Evolutionary conservation across 495 filamentous ascomycete genomes (phyloP), one percentile per base, ranked within the genome.

Genomic region (Hyaloscypha hepaticicola): DNA sequence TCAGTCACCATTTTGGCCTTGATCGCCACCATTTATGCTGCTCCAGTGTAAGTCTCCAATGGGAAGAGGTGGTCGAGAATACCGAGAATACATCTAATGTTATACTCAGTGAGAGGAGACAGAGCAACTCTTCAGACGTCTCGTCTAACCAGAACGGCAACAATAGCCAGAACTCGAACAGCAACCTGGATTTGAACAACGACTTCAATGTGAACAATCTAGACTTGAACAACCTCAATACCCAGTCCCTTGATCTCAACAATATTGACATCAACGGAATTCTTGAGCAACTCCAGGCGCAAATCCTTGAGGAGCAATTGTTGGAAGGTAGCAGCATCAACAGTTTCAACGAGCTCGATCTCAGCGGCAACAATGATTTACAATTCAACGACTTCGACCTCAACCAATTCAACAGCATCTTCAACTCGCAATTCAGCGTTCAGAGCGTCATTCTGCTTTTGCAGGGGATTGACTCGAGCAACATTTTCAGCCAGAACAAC

Each of bases 1-100:
- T 45, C 56, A 58, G 22, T 31, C 25, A 9, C 28, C 33, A 24
- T 58, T n/a, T 58, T 58, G 56, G 56, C 56, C 56, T 58, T 58
- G 2, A 21, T 22, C 25, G 56, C 56, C 56, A 29, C 24, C 56
- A 21, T 58, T n/a, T 34, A n/a, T 58, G 56, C 56, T 22, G 33
- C 56, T 41, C 56, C 56, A 29, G 14, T 58, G 56, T 58, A 45
- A 41, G 56, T 29, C 25, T 24, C 50, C 16, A 14, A 8, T 6
- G 25, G 25, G 22, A 22, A 6, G n/a, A 19, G 5, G 3, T 57
- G n/a, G n/a, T n/a, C n/a, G n/a, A n/a, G n/a, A n/a, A n/a, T n/a
- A n/a, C 11, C 4, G 25, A 14, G 19, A n/a, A 6, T 9, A n/a
- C 33, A 8, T 57, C 53, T 57, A n/a, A 57, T 26, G 19, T 4